Evolutionary conservation across 129 eudicot species (phyloP).

Genomic region (Pseudognaphalium luteoalbum): DNA sequence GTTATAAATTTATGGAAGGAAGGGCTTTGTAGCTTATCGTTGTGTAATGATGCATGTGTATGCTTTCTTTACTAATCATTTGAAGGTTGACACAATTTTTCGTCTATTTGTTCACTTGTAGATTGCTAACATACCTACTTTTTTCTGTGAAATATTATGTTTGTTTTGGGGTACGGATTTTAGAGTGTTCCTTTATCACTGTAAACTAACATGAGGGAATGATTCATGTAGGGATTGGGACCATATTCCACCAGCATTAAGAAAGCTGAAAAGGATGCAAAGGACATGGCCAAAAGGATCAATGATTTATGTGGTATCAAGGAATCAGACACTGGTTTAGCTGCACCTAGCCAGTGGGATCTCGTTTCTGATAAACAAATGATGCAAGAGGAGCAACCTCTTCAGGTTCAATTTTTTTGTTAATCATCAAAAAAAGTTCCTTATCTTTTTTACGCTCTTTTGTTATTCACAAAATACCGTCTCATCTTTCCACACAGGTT

Average conservation of each 20-base stretch:
- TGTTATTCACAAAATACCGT: neutral
- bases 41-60: neutral
- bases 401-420: conserved; percentile 56
- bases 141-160: neutral
- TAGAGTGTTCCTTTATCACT: neutral
- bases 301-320: conserved; percentile 91
- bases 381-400: conserved; percentile 99
- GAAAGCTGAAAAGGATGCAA: conserved; percentile 87
- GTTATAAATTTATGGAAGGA: neutral
- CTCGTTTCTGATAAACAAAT: conserved; percentile 97
- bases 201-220: neutral
- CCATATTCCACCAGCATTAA: conserved; percentile 87
- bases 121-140: neutral
- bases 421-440: neutral
- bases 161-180: neutral
- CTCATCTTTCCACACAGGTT: conserved; percentile 51
- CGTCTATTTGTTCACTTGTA: neutral
- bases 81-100: neutral
- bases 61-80: neutral
- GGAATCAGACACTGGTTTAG: conserved; percentile 99
- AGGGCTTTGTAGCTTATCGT: neutral
- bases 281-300: conserved; percentile 89
- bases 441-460: neutral
- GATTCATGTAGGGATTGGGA: conserved; percentile 79
- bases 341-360: conserved; percentile 99